These are phyloP conservation scores for Plectosphaerella cucumerina DNA, from an alignment of 2,329 filamentous ascomycete genomes.

Conservation along the genomic window DNA sequence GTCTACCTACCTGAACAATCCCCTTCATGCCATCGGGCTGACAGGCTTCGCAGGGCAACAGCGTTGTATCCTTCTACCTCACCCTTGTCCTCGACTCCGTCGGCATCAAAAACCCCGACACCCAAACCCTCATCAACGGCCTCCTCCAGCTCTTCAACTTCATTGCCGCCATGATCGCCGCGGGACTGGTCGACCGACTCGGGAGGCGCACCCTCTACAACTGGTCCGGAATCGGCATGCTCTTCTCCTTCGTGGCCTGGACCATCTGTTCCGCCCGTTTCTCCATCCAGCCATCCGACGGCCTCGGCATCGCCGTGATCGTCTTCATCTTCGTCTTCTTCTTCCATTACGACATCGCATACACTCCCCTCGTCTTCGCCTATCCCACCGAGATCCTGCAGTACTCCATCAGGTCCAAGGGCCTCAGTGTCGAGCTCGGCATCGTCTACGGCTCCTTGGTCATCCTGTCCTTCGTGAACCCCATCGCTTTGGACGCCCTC, in stretches of 20 bases:
- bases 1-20: neutral
- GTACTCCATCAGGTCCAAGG: constrained; percentile 17
- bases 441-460: constrained; percentile 17
- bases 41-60: constrained; percentile 23
- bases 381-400: constrained; percentile 25
- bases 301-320: constrained; percentile 35
- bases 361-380: constrained; percentile 37
- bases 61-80: constrained; percentile 31
- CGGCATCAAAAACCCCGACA: constrained; percentile 17
- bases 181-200: constrained; percentile 23
- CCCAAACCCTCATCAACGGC: constrained; percentile 27
- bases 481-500: constrained; percentile 29
- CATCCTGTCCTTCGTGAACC: constrained; percentile 31
- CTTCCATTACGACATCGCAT: constrained; percentile 36
- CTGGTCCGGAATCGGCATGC: constrained; percentile 28
- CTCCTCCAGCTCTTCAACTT: constrained; percentile 14
- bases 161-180: constrained; percentile 16
- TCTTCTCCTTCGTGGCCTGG: constrained; percentile 12
- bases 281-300: constrained; percentile 12
- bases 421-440: constrained; percentile 18
- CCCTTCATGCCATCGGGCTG: constrained; percentile 10
- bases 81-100: constrained; percentile 29
- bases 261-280: constrained; percentile 16
- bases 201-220: constrained; percentile 9
- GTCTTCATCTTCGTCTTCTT: constrained; percentile 41